Conservation (phyloP, 495 filamentous ascomycete genomes). For the Aspergillus bridgeri region DNA sequence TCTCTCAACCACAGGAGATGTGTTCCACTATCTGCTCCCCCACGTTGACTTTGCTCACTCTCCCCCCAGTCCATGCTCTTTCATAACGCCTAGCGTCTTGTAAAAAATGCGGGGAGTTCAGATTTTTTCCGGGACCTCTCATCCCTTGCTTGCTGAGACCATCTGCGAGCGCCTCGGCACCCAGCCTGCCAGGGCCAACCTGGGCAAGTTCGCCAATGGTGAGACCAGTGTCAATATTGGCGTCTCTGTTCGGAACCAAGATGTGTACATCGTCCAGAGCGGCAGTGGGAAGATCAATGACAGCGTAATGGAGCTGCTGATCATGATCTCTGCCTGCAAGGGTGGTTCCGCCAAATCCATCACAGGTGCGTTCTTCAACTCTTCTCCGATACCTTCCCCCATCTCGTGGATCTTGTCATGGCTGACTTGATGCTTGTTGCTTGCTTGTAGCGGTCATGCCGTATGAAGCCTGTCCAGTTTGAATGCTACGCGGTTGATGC, state of each 20-base stretch:
- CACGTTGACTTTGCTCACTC: slow-evolving; percentile 8
- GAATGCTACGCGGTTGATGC: slow-evolving; percentile 35
- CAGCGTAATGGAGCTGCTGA: slow-evolving; percentile 96
- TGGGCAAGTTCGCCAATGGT: slow-evolving; percentile 79
- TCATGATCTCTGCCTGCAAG: slow-evolving; percentile 98
- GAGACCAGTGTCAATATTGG: slow-evolving; percentile 94
- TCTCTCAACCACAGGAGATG: slow-evolving; percentile 14
- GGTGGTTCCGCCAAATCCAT: slow-evolving; percentile 96
- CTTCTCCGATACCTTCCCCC: background rate
- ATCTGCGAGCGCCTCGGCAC: slow-evolving; percentile 72
- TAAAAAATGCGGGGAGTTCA: slow-evolving; percentile 61
- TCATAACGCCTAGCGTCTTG: slow-evolving; percentile 8
- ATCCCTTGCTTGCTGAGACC: slow-evolving; percentile 63
- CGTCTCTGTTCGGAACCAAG: slow-evolving; percentile 92
- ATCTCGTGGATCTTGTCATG: background rate
- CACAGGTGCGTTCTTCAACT: slow-evolving; percentile 72
- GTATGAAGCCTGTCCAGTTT: slow-evolving; percentile 44
- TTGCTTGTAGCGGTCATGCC: slow-evolving; percentile 78
- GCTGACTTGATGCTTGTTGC: slow-evolving; percentile 17
- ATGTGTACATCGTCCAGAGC: slow-evolving; percentile 98
- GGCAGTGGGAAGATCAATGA: slow-evolving; percentile 97
- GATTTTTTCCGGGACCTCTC: slow-evolving; percentile 70
- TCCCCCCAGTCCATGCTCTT: slow-evolving; percentile 18
- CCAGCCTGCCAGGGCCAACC: slow-evolving; percentile 57
- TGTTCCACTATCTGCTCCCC: slow-evolving; percentile 13